Evolutionary conservation across 1,284 basidiomycete genomes (phyloP).

Genomic region (Pseudozyma hubeiensis): DNA sequence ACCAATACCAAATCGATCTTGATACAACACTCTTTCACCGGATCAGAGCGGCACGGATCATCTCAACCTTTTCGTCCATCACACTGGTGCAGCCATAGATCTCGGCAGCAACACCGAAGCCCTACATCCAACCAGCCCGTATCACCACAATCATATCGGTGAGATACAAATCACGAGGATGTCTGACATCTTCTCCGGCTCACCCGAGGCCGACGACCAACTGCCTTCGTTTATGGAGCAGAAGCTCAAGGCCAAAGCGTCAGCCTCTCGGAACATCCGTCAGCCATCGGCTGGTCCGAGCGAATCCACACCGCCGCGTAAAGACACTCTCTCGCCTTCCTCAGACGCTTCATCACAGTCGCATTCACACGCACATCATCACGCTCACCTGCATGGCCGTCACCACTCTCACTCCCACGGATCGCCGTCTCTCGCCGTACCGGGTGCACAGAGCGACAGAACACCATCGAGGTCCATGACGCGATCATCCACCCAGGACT

Average conservation of each 20-base stretch:
- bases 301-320: constrained; percentile 13
- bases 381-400: constrained; percentile 4
- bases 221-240: constrained; percentile 44
- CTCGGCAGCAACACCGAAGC: too few relatives aligned
- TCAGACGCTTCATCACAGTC: constrained; percentile 4
- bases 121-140: too few relatives aligned
- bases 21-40: too few relatives aligned
- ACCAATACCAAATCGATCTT: too few relatives aligned
- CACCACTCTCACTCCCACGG: constrained; percentile 10
- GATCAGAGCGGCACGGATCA: too few relatives aligned
- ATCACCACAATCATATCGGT: background rate
- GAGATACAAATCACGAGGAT: constrained; percentile 2
- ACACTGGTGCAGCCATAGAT: too few relatives aligned
- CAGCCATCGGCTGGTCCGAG: constrained; percentile 29
- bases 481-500: constrained; percentile 38
- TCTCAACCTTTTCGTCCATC: too few relatives aligned
- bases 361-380: constrained; percentile 7
- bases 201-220: constrained; percentile 41
- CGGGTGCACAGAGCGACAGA: constrained; percentile 18
- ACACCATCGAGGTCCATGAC: constrained; percentile 36
- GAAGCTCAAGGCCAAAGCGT: constrained; percentile 5
- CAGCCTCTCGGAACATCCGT: background rate
- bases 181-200: constrained; percentile 42
- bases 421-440: constrained; percentile 25
- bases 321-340: constrained; percentile 18